Base-by-base conservation (phyloP, 2,329 filamentous ascomycete genomes). In the Penicillium sp. region DNA sequence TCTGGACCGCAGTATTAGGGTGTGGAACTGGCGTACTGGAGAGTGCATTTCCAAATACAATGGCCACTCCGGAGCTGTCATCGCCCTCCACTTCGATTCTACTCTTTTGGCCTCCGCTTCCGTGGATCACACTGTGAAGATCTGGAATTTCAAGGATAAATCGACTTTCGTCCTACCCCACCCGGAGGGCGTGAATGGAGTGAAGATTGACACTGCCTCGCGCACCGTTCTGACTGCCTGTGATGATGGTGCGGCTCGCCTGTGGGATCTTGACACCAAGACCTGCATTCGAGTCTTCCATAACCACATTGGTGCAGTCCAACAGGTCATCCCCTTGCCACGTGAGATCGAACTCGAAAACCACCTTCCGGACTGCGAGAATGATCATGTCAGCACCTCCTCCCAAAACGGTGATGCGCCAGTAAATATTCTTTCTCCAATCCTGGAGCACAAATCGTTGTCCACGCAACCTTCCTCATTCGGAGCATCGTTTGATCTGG, bases 11-110 rank as follows among this genome's bases (percentile, higher is more conserved):
- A 96, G 89, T 4, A 84, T 99, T 67, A 93, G 91, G 72, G 87
- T 99, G 33, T 99, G 95, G 95, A 96, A 99, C 71, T 97, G 93
- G 92, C 86, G 90, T 60, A 97, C 92, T 0, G 95, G 95, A 47
- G 86, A 92, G 67, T 92, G 91, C 66, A 83, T 97, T 55, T 90
- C 88, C 49, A 96, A 89, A 0, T 87, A 96, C 54, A 83, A 85
- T 13, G 89, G 89, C 23, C 95, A 98, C 70, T 85, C 82, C 19
- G 88, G 88, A 35, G 93, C 93, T 13, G 90, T 99, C 26, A 89
- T 98, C 62, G 88, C 88, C 23, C 83, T 98, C 9, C 90, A 98
- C 75, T 96, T 96, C 72, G 91, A 93, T 59, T 88, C 86, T 21
- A 90, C 90, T 55, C 87, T 92, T 48, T 82, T 98, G 19, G 93